Evolutionary conservation across 352 stramenopile genomes (phyloP).

Genomic region (Globisporangium apiculatum): DNA sequence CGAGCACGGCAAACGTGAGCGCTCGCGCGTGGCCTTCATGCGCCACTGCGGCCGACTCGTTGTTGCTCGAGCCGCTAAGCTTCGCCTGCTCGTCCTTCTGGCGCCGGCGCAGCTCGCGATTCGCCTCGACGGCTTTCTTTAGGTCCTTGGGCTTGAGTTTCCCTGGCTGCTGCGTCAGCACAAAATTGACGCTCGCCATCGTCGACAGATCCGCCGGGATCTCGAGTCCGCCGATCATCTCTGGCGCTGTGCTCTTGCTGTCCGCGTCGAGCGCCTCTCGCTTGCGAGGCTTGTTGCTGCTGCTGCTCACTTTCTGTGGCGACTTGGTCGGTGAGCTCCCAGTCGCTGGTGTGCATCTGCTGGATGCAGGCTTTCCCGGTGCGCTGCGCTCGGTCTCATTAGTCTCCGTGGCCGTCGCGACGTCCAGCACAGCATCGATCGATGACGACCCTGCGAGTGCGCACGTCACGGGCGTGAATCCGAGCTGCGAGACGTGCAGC

Average conservation of each 20-base stretch:
- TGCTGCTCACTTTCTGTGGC: background rate
- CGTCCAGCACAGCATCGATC: constrained; percentile 13
- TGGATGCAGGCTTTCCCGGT: background rate
- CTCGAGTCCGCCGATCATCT: constrained; percentile 49
- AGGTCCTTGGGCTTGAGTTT: constrained; percentile 89
- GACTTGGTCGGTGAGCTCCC: background rate
- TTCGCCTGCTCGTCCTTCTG: constrained; percentile 65
- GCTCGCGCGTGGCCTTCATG: constrained; percentile 6
- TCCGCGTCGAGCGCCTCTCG: no score
- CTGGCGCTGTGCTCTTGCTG: background rate
- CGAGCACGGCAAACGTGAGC: constrained; percentile 45
- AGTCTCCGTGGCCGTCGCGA: background rate
- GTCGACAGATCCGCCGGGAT: constrained; percentile 60
- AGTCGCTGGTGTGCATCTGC: no score
- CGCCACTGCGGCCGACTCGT: background rate
- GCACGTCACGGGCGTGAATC: constrained; percentile 61
- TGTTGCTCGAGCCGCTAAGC: constrained; percentile 12
- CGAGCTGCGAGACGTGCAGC: constrained; percentile 72
- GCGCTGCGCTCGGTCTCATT: background rate
- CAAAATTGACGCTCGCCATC: constrained; percentile 66
- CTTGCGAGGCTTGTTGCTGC: background rate
- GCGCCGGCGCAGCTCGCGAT: constrained; percentile 49
- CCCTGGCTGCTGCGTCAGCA: constrained; percentile 83
- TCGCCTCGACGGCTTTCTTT: constrained; percentile 81
- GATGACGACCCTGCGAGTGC: constrained; percentile 52